Evolutionary conservation across 2,329 filamentous ascomycete genomes (phyloP).

Genomic region (Alternaria burnsii): DNA sequence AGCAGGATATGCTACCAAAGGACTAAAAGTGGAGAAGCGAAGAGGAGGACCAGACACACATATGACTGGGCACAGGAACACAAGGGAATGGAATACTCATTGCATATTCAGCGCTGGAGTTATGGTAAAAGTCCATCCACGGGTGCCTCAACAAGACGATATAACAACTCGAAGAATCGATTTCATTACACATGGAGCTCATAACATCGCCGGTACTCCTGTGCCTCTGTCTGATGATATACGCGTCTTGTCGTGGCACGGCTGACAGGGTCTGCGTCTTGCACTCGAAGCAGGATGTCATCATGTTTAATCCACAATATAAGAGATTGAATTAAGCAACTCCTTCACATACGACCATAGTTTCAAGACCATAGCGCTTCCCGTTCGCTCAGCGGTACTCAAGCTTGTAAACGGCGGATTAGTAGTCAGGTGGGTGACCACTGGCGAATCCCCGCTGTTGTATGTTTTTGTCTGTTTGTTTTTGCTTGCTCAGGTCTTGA

Average conservation of each 20-base stretch:
- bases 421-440: background rate
- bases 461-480: background rate
- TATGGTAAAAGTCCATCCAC: constrained; percentile 21
- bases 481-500: background rate
- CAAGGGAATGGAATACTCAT: background rate
- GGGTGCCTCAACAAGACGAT: background rate
- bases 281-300: background rate
- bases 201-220: background rate
- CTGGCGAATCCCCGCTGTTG: background rate
- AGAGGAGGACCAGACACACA: background rate
- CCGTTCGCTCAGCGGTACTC: constrained; percentile 1
- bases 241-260: background rate
- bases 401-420: background rate
- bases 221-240: background rate
- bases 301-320: background rate
- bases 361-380: background rate
- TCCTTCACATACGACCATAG: constrained; percentile 2
- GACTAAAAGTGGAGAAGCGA: constrained; percentile 24
- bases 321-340: background rate
- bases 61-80: background rate
- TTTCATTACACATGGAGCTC: background rate
- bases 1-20: constrained; percentile 48
- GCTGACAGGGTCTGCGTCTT: background rate
- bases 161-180: constrained; percentile 3
- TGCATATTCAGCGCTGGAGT: constrained; percentile 41